Percentiles rank a stretch among this genome's conserved stretches.
These are phyloP conservation scores for Botrytis pseudocinerea DNA, from an alignment of 2,329 filamentous ascomycete genomes.

Conservation along the genomic window DNA sequence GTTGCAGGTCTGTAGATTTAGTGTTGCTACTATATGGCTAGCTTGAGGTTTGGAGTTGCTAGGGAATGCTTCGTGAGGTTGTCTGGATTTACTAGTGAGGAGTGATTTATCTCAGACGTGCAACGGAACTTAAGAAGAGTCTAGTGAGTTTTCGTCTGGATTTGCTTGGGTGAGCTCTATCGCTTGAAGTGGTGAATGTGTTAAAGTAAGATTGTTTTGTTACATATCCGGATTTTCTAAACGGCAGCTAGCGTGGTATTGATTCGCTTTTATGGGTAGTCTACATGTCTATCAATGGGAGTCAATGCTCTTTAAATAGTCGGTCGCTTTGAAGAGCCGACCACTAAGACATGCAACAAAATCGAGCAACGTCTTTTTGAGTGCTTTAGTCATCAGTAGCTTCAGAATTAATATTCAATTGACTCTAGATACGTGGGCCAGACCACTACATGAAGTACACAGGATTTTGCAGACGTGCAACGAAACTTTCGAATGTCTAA, in stretches of 20 bases:
- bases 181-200: background rate
- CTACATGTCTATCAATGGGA: background rate
- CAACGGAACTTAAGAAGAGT: background rate
- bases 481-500: background rate
- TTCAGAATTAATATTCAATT: background rate
- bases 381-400: background rate
- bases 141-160: background rate
- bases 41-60: background rate
- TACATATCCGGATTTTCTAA: background rate
- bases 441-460: background rate
- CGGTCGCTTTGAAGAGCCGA: background rate
- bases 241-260: background rate
- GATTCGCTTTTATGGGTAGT: too few species aligned
- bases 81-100: background rate
- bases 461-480: background rate
- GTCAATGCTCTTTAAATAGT: background rate
- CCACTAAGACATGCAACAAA: background rate
- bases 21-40: background rate
- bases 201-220: background rate
- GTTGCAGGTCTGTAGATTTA: background rate
- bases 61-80: background rate
- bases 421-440: accelerated
- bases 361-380: background rate
- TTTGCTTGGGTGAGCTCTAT: accelerated
- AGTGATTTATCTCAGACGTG: background rate